These are phyloP conservation scores for Candida dubliniensis DNA, from an alignment of 1,139 yeast species.

Conservation along the genomic window DNA sequence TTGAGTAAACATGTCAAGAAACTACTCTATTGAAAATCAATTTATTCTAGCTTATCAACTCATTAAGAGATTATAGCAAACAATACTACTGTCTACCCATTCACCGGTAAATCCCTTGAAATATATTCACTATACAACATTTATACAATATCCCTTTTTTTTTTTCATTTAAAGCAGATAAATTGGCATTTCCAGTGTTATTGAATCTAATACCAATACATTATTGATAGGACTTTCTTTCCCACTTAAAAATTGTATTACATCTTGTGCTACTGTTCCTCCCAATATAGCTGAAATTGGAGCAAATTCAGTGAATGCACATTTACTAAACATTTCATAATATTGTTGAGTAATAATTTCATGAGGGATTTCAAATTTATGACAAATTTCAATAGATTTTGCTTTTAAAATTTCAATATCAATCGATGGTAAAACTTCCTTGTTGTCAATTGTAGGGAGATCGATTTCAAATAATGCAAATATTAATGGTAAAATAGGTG, in stretches of 20 bases:
- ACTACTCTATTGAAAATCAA: no score
- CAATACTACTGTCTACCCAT: no score
- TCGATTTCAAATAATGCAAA: conserved; percentile 52
- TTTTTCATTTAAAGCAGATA: conserved; percentile 26
- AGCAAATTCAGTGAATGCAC: conserved; percentile 68
- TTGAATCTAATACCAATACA: conserved; percentile 73
- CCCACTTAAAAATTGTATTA: conserved; percentile 75
- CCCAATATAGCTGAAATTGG: conserved; percentile 90
- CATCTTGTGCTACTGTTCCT: conserved; percentile 88
- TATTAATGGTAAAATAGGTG: conserved; percentile 62
- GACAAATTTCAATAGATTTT: conserved; percentile 26
- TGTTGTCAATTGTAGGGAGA: conserved; percentile 27
- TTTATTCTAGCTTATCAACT: no score
- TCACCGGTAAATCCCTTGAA: no score
- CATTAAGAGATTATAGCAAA: no score
- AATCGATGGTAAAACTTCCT: conserved; percentile 6
- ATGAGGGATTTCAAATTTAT: conserved; percentile 35
- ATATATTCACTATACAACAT: no score
- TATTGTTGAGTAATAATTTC: conserved; percentile 39
- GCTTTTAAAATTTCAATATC: conserved; percentile 34
- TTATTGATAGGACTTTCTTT: conserved; percentile 84
- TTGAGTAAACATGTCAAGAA: no score
- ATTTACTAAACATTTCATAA: conserved; percentile 42
- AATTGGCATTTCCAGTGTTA: conserved; percentile 72
- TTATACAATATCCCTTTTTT: not conserved